These are phyloP conservation scores for Gracilaria vermiculophylla DNA, from an alignment of 23 red algal species.

Conservation along the genomic window DNA sequence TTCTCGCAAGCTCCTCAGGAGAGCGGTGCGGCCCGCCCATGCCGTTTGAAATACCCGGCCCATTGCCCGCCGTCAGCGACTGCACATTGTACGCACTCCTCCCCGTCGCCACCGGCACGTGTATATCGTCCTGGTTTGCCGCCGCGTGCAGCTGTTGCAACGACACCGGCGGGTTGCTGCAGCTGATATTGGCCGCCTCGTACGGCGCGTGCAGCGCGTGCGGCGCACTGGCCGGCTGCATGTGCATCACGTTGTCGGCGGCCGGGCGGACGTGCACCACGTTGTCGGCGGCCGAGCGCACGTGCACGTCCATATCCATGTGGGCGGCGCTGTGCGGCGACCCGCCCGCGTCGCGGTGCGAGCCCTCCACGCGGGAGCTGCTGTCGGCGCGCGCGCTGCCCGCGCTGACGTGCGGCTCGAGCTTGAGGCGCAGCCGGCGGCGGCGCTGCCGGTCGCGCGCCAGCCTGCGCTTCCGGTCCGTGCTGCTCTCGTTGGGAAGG, in stretches of 20 bases:
- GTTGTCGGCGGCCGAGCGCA: background rate
- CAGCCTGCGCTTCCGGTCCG: slow-evolving; percentile 47
- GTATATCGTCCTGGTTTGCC: background rate
- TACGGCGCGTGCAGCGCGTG: background rate
- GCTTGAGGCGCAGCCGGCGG: slow-evolving; percentile 40
- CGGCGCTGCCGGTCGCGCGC: slow-evolving; percentile 40
- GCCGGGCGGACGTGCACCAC: background rate
- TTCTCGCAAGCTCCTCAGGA: background rate
- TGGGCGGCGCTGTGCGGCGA: background rate
- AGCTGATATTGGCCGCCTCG: background rate
- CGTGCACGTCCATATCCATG: background rate
- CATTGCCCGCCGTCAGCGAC: background rate
- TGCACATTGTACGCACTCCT: background rate
- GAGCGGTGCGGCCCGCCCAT: background rate
- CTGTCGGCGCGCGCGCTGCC: background rate
- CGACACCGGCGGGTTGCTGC: background rate
- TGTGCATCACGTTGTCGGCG: background rate
- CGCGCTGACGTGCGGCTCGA: background rate
- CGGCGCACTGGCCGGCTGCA: background rate
- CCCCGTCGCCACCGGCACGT: background rate
- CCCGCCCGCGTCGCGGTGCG: background rate
- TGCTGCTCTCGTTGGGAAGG: slow-evolving; percentile 26
- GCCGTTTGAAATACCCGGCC: background rate
- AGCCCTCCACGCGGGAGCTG: background rate
- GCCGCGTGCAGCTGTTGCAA: background rate